phyloP scores from a whole-genome alignment of 257 asterid genomes.

The Gentiana dahurica region DNA sequence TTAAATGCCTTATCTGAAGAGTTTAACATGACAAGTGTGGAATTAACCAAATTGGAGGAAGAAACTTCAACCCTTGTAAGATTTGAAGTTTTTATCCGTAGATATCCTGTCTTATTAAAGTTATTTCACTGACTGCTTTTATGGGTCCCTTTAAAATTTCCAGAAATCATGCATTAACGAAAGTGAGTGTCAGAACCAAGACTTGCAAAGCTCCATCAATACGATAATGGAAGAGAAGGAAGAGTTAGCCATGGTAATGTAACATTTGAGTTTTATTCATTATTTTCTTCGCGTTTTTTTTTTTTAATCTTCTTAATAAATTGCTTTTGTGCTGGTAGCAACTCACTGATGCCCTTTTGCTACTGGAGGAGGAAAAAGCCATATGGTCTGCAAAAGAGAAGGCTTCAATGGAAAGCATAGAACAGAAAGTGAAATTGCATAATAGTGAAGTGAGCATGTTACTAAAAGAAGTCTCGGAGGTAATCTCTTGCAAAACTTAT shows the following conservation, averaged over 20 bases:
- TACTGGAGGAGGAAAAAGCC: constrained; percentile 88
- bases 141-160: constrained; percentile 11
- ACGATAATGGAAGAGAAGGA: constrained; percentile 61
- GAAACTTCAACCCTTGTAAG: constrained; percentile 72
- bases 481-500: constrained; percentile 15
- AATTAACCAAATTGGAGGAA: constrained; percentile 44
- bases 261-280: not conserved
- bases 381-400: constrained; percentile 86
- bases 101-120: constrained; percentile 1
- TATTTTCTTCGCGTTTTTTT: not conserved
- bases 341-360: constrained; percentile 83
- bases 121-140: not conserved
- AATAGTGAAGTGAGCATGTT: constrained; percentile 42
- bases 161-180: constrained; percentile 63
- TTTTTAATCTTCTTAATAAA: constrained; percentile 4
- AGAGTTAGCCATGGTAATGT: constrained; percentile 63
- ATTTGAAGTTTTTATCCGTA: constrained; percentile 1
- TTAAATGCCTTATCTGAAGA: constrained; percentile 43
- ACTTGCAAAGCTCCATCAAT: constrained; percentile 38
- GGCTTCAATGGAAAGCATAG: constrained; percentile 64
- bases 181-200: constrained; percentile 23
- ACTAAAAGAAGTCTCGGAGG: constrained; percentile 53
- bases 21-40: constrained; percentile 42
- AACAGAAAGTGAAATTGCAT: constrained; percentile 37
- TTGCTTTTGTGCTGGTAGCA: constrained; percentile 38